phyloP scores from a whole-genome alignment of 768 basidiomycete genomes.

The Leccinum variicolor region DNA sequence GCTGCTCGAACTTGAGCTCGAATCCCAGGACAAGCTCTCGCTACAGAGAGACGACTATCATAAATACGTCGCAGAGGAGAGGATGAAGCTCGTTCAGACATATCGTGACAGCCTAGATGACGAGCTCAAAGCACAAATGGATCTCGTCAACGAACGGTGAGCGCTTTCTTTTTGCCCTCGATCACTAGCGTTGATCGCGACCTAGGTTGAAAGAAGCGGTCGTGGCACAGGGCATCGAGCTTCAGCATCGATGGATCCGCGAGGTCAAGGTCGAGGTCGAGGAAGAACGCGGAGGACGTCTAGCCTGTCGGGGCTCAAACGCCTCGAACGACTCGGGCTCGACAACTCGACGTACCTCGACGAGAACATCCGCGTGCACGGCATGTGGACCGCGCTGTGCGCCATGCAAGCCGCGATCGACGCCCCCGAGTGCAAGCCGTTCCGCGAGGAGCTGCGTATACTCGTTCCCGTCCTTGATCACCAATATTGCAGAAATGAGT shows the following conservation, averaged over 20 bases:
- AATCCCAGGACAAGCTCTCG: conserved; percentile 81
- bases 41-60: conserved; percentile 84
- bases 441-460: conserved; percentile 86
- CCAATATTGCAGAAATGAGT: too few species aligned
- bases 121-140: conserved; percentile 84
- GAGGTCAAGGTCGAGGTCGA: conserved; percentile 96
- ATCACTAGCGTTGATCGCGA: neutral
- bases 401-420: conserved; percentile 68
- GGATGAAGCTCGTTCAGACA: conserved; percentile 61
- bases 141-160: conserved; percentile 93
- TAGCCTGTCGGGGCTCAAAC: conserved; percentile 88
- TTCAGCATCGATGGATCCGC: conserved; percentile 94
- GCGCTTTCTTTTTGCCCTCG: conserved; percentile 12
- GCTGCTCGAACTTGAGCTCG: conserved; percentile 80
- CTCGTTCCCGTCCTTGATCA: too few species aligned
- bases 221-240: conserved; percentile 93
- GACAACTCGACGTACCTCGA: conserved; percentile 91
- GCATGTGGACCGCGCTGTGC: conserved; percentile 90
- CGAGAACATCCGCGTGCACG: conserved; percentile 89
- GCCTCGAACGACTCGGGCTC: conserved; percentile 84
- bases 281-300: conserved; percentile 91
- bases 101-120: conserved; percentile 85
- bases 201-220: conserved; percentile 89
- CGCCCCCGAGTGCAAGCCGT: conserved; percentile 68
- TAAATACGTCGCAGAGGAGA: conserved; percentile 77